These are phyloP conservation scores for Hevea brasiliensis DNA, from an alignment of 345 rosid genomes.

Conservation along the genomic window DNA sequence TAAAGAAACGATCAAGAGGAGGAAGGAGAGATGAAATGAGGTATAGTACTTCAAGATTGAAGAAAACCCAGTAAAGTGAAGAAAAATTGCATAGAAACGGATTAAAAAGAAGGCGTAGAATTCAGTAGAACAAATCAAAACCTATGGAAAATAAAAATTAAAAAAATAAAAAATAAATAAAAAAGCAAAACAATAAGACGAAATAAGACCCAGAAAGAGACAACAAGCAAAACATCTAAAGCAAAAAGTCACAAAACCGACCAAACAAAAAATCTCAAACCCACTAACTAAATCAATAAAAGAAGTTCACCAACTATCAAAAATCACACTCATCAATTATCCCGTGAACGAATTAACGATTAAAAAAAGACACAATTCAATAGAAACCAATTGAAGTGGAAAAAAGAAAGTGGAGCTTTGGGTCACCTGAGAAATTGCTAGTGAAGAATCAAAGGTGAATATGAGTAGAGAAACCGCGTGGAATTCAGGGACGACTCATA, in stretches of 20 bases:
- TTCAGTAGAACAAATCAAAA: not conserved
- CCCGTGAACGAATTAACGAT: not conserved
- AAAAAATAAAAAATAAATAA: too few relatives aligned
- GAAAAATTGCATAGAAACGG: constrained; percentile 3
- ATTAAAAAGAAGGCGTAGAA: constrained; percentile 13
- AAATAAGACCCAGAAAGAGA: not conserved
- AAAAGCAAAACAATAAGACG: not conserved
- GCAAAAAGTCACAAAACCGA: not conserved
- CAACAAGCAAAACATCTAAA: not conserved
- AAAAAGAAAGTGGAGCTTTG: not conserved
- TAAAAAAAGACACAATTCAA: not conserved
- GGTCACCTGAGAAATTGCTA: not conserved
- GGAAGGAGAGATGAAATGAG: not conserved
- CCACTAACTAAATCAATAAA: constrained; percentile 5
- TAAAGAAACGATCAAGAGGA: not conserved
- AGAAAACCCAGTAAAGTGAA: constrained; percentile 13
- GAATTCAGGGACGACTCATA: constrained; percentile 7
- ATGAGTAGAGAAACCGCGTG: not conserved
- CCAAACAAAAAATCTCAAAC: not conserved
- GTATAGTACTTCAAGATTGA: constrained; percentile 3
- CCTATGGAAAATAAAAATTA: not conserved
- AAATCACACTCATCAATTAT: not conserved
- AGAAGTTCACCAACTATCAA: not conserved
- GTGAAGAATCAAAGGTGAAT: not conserved
- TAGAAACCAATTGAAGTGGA: not conserved